phyloP scores from a whole-genome alignment of 208 protist species.

The Acanthamoeba lugdunensis region DNA sequence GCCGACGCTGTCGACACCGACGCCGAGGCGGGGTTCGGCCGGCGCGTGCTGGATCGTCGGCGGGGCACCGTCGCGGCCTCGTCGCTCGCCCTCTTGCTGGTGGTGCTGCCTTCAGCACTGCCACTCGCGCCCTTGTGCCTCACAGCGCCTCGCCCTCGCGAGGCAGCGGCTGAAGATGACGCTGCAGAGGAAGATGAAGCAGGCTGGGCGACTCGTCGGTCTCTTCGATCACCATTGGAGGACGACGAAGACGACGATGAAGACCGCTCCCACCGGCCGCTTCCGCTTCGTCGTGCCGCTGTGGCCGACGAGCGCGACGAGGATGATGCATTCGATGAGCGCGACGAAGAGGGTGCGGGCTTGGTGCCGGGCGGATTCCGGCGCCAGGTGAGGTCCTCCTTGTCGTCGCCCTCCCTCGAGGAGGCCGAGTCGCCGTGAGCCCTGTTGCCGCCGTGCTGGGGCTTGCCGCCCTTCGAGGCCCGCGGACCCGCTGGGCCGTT shows the following conservation, averaged over 20 bases:
- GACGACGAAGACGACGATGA: background rate
- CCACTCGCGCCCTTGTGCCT: background rate
- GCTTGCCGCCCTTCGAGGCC: no score
- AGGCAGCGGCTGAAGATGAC: background rate
- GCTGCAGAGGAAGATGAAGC: background rate
- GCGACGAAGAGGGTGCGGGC: background rate
- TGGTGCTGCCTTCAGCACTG: background rate
- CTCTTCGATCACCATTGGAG: conserved; percentile 1
- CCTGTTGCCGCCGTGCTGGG: no score
- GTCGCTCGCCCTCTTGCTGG: background rate
- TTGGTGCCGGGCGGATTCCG: background rate
- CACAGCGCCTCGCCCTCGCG: background rate
- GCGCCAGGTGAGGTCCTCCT: no score
- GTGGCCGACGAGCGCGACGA: background rate
- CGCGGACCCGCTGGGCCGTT: no score
- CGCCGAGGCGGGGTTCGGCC: background rate
- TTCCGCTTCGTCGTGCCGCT: background rate
- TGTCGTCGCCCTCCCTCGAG: no score
- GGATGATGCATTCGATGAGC: background rate
- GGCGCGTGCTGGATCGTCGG: background rate
- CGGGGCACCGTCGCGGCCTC: background rate
- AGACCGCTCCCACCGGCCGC: background rate
- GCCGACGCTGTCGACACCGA: background rate
- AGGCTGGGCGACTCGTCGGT: background rate
- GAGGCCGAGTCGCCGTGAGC: no score